Evolutionary conservation across 345 rosid genomes (phyloP).

Genomic region (Mangifera indica): DNA sequence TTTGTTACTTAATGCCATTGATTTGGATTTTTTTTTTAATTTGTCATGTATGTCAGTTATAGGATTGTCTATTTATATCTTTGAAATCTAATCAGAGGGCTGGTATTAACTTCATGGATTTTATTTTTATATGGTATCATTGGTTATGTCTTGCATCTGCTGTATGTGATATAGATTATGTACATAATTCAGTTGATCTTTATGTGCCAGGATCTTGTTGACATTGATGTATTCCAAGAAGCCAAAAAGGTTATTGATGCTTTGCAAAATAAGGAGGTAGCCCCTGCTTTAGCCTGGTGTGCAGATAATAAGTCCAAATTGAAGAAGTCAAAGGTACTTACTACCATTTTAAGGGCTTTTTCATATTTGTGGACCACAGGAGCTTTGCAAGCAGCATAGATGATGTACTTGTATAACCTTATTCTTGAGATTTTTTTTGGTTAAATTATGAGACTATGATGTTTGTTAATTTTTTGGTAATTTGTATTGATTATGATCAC

Average conservation of each 20-base stretch:
- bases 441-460: neutral
- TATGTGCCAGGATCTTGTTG: slow-evolving; percentile 78
- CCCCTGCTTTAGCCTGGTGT: slow-evolving; percentile 91
- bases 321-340: slow-evolving; percentile 84
- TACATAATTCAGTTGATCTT: slow-evolving; percentile 8
- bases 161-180: neutral
- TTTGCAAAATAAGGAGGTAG: slow-evolving; percentile 74
- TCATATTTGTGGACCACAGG: neutral
- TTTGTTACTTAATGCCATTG: neutral
- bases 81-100: neutral
- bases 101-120: neutral
- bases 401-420: neutral
- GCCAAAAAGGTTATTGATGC: slow-evolving; percentile 86
- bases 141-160: neutral
- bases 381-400: slow-evolving; percentile 7
- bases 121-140: neutral
- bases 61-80: neutral
- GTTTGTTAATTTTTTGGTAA: neutral
- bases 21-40: neutral
- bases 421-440: neutral
- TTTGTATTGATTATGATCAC: neutral
- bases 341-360: neutral
- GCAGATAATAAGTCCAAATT: slow-evolving; percentile 82
- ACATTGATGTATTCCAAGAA: slow-evolving; percentile 86
- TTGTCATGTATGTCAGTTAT: neutral